Conservation (phyloP, 1,284 basidiomycete genomes). For the Anthracocystis setariae region DNA sequence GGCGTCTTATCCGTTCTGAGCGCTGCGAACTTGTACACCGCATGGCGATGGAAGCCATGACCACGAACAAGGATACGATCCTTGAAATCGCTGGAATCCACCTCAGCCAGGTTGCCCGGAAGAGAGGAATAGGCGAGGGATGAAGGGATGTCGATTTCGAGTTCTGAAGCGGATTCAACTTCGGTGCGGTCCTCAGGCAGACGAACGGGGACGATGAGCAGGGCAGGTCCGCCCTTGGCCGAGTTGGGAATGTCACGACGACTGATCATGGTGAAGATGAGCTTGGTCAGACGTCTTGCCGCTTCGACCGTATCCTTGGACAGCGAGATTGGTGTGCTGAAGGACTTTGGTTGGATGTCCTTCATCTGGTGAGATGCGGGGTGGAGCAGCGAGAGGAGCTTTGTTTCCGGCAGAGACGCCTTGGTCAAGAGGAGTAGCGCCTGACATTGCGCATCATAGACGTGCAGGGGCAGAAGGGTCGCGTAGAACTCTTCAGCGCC, state of each 20-base stretch:
- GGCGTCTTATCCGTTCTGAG: constrained; percentile 8
- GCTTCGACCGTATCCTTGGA: constrained; percentile 1
- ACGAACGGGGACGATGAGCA: constrained; percentile 24
- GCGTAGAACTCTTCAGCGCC: constrained; percentile 4
- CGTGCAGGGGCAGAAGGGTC: constrained; percentile 26
- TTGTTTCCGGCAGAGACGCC: constrained; percentile 15
- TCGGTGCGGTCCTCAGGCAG: not conserved
- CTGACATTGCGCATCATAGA: constrained; percentile 9
- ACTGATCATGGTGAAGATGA: constrained; percentile 13
- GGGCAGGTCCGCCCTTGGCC: constrained; percentile 13
- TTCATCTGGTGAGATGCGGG: constrained; percentile 2
- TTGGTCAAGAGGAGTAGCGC: constrained; percentile 30
- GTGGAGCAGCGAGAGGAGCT: constrained; percentile 14
- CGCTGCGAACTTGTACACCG: constrained; percentile 13
- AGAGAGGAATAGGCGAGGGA: not conserved
- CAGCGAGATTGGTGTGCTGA: constrained; percentile 1
- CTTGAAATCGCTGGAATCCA: not conserved
- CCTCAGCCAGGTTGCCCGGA: not conserved
- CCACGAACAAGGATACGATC: constrained; percentile 15
- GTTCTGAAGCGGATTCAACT: constrained; percentile 1
- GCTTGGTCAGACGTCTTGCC: constrained; percentile 16
- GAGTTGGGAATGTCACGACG: constrained; percentile 2
- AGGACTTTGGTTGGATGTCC: constrained; percentile 1
- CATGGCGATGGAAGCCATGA: constrained; percentile 15
- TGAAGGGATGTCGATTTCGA: constrained; percentile 12